Evolutionary conservation across 306 rosid genomes (phyloP).

Genomic region (Quercus dentata): DNA sequence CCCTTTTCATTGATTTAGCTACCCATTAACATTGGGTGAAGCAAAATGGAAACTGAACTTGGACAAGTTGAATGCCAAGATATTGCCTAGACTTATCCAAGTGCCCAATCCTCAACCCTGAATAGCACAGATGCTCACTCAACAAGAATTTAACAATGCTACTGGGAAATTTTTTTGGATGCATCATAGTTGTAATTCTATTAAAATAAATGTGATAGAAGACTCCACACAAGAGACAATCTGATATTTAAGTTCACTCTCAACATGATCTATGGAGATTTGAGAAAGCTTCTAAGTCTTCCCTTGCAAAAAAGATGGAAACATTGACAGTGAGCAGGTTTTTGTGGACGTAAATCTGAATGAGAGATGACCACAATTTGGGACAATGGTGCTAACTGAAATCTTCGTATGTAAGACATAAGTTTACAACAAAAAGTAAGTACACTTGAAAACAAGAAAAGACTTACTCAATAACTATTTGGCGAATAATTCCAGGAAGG

Average conservation of each 20-base stretch:
- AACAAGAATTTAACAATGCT: background rate
- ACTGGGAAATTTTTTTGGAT: background rate
- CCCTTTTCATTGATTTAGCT: background rate
- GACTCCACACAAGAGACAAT: background rate
- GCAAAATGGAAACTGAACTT: background rate
- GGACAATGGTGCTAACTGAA: background rate
- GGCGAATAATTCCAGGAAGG: constrained; percentile 85
- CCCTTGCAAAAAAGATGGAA: background rate
- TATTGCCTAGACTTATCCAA: background rate
- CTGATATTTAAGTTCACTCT: background rate
- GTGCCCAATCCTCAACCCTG: background rate
- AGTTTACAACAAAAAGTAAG: background rate
- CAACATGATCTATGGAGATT: background rate
- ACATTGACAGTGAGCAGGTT: too few species aligned
- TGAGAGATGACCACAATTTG: background rate
- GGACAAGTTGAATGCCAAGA: background rate
- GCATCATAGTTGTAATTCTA: background rate
- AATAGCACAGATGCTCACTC: background rate
- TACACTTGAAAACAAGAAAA: background rate
- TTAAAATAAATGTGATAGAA: background rate
- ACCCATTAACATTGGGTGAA: background rate
- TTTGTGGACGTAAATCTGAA: background rate
- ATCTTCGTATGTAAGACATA: background rate
- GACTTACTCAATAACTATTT: constrained; percentile 72
- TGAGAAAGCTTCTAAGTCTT: background rate